Evolutionary conservation across 345 rosid species (phyloP), one percentile per base, ranked within the genome.

Genomic region (Lagerstroemia speciosa): DNA sequence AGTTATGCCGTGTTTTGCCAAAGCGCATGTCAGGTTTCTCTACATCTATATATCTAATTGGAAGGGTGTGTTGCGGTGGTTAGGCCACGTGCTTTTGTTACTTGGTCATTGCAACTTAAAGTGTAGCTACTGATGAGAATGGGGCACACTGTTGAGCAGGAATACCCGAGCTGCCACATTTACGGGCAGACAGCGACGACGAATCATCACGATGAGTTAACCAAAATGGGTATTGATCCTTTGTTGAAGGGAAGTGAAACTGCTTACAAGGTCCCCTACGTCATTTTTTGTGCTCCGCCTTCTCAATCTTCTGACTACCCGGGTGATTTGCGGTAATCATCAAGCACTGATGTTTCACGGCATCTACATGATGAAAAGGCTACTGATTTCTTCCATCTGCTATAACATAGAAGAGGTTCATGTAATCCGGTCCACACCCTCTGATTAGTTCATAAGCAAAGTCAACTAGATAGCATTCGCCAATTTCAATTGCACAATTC

Each of bases 271-370:
- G 86, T 83, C 71, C 90, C 97, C 11, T 85, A 83, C 72, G 88
- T 94, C 32, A 81, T 94, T 53, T 94, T 89, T 72, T 94, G 99
- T 81, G 99, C 99, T 53, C 99, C 99, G 57, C 97, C 97, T 20
- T 88, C 96, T 30, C 84, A 83, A 71, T 77, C 93, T 71, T 66
- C 83, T 0, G 95, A 94, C 68, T 94, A 94, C 65, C 83, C 95
- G 43, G 88, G 79, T 73, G 99, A 94, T 81, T 75, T 89, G 76
- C 83, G 95, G 99, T 89, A 66, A 73, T 65, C 24, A 20, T 69
- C 20, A 38, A 31, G 16, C 9, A 58, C n/a, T 27, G 12, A 9
- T 31, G 12, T 24, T 19, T 58, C 32, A 1, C n/a, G n/a, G n/a
- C n/a, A n/a, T n/a, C 26, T 62, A 8, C 27, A 32, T 32, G 65